Percentiles rank a stretch among this genome's conserved stretches.
Evolutionary conservation across 169 alveolate genomes (phyloP).

Genomic region (Eimeria sp.): DNA sequence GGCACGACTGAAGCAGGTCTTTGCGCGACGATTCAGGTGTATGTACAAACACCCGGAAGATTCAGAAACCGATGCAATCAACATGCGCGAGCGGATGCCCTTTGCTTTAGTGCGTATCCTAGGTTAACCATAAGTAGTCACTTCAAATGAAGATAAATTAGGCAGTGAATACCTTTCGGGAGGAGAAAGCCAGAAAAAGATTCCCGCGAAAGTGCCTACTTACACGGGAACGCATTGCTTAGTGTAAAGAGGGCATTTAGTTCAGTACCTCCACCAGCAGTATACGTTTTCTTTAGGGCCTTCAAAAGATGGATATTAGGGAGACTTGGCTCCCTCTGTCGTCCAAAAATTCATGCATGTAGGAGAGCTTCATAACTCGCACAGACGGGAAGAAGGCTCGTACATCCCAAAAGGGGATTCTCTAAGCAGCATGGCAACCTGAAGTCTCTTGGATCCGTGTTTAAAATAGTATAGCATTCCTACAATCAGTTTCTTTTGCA

Average conservation of each 20-base stretch:
- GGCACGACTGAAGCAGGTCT: constrained; percentile 34
- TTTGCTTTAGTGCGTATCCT: not conserved
- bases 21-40: constrained; percentile 18
- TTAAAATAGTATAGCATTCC: not conserved
- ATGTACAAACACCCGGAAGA: constrained; percentile 60
- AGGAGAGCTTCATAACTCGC: not conserved
- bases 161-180: not conserved
- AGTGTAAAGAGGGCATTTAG: not conserved
- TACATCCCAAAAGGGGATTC: not conserved
- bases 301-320: not conserved
- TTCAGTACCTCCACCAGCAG: not conserved
- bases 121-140: not conserved
- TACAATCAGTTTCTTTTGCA: not conserved
- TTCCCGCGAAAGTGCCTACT: too few species aligned
- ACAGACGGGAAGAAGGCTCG: not conserved
- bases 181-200: not conserved
- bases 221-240: not conserved
- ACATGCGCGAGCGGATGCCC: not conserved
- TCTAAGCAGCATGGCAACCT: not conserved
- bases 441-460: not conserved
- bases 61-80: not conserved
- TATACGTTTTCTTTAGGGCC: not conserved
- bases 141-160: not conserved
- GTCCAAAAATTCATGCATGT: not conserved
- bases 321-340: not conserved